A percentile compares a stretch with the other conserved stretches of the same genome.
Conservation (phyloP, 352 stramenopile species). For the Globisporangium ultimum region DNA sequence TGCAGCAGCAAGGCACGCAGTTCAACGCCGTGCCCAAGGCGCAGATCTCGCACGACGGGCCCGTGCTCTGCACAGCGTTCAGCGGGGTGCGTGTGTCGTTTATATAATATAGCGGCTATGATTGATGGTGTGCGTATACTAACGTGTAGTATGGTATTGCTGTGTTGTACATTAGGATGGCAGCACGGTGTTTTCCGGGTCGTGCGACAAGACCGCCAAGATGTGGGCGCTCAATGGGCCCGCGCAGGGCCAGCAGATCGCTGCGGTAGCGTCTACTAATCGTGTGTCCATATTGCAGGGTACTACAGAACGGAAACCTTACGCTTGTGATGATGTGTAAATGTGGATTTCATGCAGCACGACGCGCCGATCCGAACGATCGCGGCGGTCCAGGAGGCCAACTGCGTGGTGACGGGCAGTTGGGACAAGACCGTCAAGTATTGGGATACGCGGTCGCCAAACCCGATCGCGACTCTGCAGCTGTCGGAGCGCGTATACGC, state of each 20-base stretch:
- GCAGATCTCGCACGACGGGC: conserved; percentile 86
- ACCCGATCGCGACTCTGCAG: conserved; percentile 84
- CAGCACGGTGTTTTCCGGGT: conserved; percentile 91
- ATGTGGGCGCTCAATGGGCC: conserved; percentile 92
- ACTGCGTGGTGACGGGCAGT: conserved; percentile 91
- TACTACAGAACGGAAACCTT: not conserved
- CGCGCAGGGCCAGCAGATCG: conserved; percentile 72
- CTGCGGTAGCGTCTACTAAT: conserved; percentile 37
- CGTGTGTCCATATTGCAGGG: not conserved
- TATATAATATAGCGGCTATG: not conserved
- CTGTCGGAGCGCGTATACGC: conserved; percentile 93
- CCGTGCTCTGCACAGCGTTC: conserved; percentile 91
- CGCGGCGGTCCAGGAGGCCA: conserved; percentile 74
- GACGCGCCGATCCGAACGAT: conserved; percentile 91
- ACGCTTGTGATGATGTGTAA: not conserved
- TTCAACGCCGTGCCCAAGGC: conserved; percentile 79
- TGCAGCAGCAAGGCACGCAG: conserved; percentile 65
- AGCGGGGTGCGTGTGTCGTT: conserved; percentile 48
- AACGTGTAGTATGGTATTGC: not conserved
- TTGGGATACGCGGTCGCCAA: conserved; percentile 93
- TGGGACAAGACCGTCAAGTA: conserved; percentile 97
- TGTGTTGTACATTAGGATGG: conserved; percentile 67
- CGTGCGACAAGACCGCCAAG: conserved; percentile 93
- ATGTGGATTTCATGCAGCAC: conserved; percentile 64
- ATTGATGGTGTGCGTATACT: conserved; percentile 1